A percentile compares a stretch with the other conserved stretches of the same genome.
Evolutionary conservation across 2,329 filamentous ascomycete species (phyloP).

Genomic region (Aspergillus hiratsukae): DNA sequence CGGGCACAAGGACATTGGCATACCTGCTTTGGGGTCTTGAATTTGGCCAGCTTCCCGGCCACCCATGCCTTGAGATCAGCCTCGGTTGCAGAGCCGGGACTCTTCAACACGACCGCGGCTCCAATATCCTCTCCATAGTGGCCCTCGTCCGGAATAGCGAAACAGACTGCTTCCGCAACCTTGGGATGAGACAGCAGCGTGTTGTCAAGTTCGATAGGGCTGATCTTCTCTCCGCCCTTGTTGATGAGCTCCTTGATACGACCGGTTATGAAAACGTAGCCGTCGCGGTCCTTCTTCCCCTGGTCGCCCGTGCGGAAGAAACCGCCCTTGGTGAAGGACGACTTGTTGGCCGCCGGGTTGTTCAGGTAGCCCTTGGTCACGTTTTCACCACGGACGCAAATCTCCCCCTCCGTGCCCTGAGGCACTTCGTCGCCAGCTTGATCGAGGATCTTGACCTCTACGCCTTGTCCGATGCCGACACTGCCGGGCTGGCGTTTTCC

Average conservation of each 20-base stretch:
- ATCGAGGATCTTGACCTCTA: conserved; percentile 74
- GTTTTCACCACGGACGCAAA: conserved; percentile 77
- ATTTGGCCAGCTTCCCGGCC: conserved; percentile 67
- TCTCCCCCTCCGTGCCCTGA: conserved; percentile 70
- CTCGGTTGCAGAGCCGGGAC: conserved; percentile 52
- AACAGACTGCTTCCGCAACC: conserved; percentile 74
- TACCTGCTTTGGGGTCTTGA: conserved; percentile 81
- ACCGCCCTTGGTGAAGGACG: conserved; percentile 67
- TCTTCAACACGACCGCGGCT: conserved; percentile 70
- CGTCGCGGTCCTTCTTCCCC: conserved; percentile 72
- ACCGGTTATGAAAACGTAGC: conserved; percentile 83
- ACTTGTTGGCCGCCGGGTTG: conserved; percentile 70
- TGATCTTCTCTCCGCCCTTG: conserved; percentile 86
- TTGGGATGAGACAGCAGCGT: conserved; percentile 68
- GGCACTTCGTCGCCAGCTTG: conserved; percentile 63
- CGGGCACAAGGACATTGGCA: background rate
- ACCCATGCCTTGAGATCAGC: conserved; percentile 66
- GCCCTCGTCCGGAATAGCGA: conserved; percentile 70
- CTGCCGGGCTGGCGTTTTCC: conserved; percentile 73
- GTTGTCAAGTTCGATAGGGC: conserved; percentile 82
- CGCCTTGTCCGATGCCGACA: conserved; percentile 77
- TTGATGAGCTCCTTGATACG: conserved; percentile 89
- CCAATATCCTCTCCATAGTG: conserved; percentile 79
- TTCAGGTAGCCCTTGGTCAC: conserved; percentile 83
- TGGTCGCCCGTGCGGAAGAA: conserved; percentile 89